phyloP scores from a whole-genome alignment of 148 eudicot genomes.

The Camellia sinensis region DNA sequence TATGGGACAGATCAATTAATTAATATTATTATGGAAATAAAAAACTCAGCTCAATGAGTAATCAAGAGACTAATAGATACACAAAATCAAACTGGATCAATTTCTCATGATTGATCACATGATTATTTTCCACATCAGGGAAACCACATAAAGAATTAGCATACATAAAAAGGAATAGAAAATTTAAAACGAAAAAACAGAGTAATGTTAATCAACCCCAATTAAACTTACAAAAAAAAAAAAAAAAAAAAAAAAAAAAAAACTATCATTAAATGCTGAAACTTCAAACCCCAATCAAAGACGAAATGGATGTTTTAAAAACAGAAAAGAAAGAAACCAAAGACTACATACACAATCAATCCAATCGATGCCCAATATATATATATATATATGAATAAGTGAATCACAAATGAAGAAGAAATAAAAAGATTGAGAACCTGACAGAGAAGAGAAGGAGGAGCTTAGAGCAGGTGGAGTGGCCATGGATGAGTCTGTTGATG shows the following conservation, averaged over 20 bases:
- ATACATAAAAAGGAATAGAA: neutral
- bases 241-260: neutral
- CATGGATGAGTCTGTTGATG: slow-evolving; percentile 35
- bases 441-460: slow-evolving; percentile 45
- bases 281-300: neutral
- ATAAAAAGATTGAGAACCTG: slow-evolving; percentile 35
- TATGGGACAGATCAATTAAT: neutral
- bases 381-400: neutral
- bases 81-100: neutral
- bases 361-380: too few species aligned
- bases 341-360: neutral
- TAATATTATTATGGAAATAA: neutral
- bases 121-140: neutral
- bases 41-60: neutral
- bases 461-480: slow-evolving; percentile 39
- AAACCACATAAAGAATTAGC: neutral
- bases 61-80: neutral
- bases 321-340: neutral
- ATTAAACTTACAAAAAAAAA: neutral
- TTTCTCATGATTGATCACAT: neutral
- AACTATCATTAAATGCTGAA: neutral
- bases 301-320: neutral
- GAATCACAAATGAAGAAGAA: neutral
- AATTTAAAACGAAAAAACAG: neutral
- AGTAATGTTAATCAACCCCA: neutral